phyloP scores from a whole-genome alignment of 148 eudicot genomes.

The Salicornia ramosissima region DNA sequence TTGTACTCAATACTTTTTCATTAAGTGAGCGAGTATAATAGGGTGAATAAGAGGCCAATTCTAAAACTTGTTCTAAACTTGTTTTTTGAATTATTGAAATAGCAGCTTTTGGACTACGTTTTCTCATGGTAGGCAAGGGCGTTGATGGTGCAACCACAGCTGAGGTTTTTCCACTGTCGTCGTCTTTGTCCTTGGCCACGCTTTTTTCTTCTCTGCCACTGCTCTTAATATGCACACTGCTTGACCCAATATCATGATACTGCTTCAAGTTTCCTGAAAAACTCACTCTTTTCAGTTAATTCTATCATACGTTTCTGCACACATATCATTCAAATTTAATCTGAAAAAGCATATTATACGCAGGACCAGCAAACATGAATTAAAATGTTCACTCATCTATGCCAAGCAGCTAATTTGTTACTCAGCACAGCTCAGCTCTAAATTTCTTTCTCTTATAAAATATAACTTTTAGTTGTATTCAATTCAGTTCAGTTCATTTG shows the following conservation, averaged over 20 bases:
- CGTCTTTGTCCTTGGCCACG: background rate
- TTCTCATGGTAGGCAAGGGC: constrained; percentile 10
- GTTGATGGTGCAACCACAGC: constrained; percentile 13
- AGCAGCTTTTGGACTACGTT: background rate
- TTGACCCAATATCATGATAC: background rate
- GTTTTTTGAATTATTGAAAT: background rate
- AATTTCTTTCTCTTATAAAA: too few relatives aligned
- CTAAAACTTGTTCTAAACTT: background rate
- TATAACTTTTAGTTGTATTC: too few relatives aligned
- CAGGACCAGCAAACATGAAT: background rate
- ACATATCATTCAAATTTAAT: background rate
- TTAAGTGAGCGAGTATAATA: constrained; percentile 22
- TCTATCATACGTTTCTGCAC: background rate
- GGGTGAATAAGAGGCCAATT: background rate
- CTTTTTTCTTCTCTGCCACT: background rate
- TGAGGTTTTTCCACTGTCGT: too few relatives aligned
- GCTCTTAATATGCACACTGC: background rate
- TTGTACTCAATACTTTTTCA: background rate
- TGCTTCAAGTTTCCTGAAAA: constrained; percentile 11
- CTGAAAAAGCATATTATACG: background rate
- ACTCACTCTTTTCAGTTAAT: background rate
- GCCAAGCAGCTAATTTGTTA: too few relatives aligned
- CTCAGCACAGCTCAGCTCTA: too few relatives aligned
- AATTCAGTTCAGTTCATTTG: too few relatives aligned
- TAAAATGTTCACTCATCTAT: too few relatives aligned